phyloP scores from a whole-genome alignment of 1,284 basidiomycete species.

The Malassezia obtusa region DNA sequence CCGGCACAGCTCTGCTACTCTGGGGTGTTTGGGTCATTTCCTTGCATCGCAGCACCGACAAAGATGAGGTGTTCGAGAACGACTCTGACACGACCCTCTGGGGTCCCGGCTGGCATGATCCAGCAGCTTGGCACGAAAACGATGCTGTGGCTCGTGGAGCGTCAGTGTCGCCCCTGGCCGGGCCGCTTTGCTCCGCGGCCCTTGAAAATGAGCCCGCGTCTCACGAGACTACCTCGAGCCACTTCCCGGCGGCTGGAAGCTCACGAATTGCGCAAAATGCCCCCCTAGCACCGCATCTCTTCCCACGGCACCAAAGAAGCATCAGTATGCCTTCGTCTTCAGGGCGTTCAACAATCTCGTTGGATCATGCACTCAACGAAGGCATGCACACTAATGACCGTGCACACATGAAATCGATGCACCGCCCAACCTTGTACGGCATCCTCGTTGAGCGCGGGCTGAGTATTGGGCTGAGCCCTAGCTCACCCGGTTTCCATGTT shows the following conservation, averaged over 20 bases:
- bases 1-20: conserved; percentile 72
- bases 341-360: conserved; percentile 17
- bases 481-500: conserved; percentile 44
- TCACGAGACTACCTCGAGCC: neutral
- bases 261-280: neutral
- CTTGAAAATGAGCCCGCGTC: neutral
- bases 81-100: neutral
- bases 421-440: conserved; percentile 9
- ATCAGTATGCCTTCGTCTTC: neutral
- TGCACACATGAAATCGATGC: conserved; percentile 13
- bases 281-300: neutral
- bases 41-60: conserved; percentile 30
- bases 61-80: conserved; percentile 13
- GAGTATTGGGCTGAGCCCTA: conserved; percentile 39
- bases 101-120: conserved; percentile 15
- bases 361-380: conserved; percentile 22
- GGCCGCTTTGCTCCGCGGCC: neutral
- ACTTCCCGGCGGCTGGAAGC: neutral
- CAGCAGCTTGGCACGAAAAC: neutral
- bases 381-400: conserved; percentile 2
- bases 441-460: conserved; percentile 38
- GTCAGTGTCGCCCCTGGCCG: neutral
- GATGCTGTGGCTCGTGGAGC: neutral
- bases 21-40: conserved; percentile 79
- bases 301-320: neutral